A percentile compares a stretch with the other conserved stretches of the same genome.
phyloP scores from a whole-genome alignment of 2,329 filamentous ascomycete genomes.

The Nemania abortiva region DNA sequence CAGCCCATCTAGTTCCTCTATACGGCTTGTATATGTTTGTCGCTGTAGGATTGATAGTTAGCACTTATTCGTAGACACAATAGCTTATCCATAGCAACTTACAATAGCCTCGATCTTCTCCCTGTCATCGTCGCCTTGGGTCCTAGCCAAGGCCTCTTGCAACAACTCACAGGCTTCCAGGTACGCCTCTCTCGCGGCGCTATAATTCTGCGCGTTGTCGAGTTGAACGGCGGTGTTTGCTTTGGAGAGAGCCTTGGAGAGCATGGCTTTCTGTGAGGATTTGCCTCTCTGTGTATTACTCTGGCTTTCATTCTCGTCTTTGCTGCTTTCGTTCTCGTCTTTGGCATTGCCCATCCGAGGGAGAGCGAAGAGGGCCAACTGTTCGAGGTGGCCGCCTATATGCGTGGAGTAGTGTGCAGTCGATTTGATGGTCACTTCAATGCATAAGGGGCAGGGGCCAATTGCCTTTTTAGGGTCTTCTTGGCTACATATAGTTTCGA shows the following conservation, averaged over 20 bases:
- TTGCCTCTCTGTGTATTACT: constrained; percentile 45
- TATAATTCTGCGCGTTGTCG: constrained; percentile 95
- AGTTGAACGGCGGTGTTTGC: constrained; percentile 95
- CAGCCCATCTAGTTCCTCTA: constrained; percentile 85
- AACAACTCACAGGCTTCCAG: constrained; percentile 89
- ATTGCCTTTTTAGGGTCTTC: not conserved
- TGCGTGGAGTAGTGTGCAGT: constrained; percentile 13
- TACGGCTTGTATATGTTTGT: constrained; percentile 89
- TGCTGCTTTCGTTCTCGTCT: not conserved
- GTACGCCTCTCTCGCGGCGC: constrained; percentile 91
- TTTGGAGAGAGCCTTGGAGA: constrained; percentile 94
- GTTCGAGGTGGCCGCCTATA: constrained; percentile 21
- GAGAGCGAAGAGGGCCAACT: constrained; percentile 25
- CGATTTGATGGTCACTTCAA: not conserved
- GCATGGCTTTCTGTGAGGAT: constrained; percentile 90
- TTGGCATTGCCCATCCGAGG: not conserved
- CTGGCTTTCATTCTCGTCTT: not conserved
- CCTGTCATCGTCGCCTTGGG: constrained; percentile 85
- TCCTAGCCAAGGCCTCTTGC: constrained; percentile 87
- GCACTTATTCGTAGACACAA: constrained; percentile 20
- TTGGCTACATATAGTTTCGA: constrained; percentile 11
- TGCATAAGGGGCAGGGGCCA: constrained; percentile 19
- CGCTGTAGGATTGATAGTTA: constrained; percentile 64
- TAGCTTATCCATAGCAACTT: constrained; percentile 57
- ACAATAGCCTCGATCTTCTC: constrained; percentile 94